Percentiles rank a stretch among this genome's conserved stretches.
Conservation (phyloP, 495 filamentous ascomycete genomes). For the Neurospora sublineolata region DNA sequence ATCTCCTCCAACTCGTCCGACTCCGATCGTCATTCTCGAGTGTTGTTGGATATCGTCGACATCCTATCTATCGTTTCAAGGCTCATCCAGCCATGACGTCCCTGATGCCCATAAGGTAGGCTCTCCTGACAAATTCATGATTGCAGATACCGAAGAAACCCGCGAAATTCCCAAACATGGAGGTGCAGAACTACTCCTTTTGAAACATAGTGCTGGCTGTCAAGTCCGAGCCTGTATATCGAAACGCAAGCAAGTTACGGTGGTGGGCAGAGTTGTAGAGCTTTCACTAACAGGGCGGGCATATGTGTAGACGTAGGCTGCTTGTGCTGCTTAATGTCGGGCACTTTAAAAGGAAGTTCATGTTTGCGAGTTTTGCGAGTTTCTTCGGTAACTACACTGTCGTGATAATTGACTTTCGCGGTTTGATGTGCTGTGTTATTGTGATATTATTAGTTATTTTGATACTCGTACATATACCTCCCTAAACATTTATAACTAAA, state of each 20-base stretch:
- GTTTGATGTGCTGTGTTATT: not conserved
- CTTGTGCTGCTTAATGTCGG: too few species aligned
- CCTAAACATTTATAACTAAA: not conserved
- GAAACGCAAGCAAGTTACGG: too few species aligned
- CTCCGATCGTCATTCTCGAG: not conserved
- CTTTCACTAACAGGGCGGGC: too few species aligned
- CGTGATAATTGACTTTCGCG: not conserved
- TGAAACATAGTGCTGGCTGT: too few species aligned
- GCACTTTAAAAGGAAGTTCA: too few species aligned
- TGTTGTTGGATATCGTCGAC: not conserved
- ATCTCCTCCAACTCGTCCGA: not conserved
- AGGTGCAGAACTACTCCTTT: too few species aligned
- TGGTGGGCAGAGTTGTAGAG: too few species aligned
- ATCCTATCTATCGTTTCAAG: not conserved
- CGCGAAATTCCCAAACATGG: too few species aligned
- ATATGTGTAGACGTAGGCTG: too few species aligned
- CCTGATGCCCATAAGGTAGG: not conserved
- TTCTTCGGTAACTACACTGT: not conserved
- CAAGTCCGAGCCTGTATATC: too few species aligned
- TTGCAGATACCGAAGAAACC: too few species aligned
- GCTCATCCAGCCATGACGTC: not conserved
- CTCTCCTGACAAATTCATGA: not conserved
- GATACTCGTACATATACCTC: not conserved
- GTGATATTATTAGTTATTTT: not conserved
- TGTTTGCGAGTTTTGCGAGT: too few species aligned